Conservation (phyloP, 495 filamentous ascomycete genomes). For the Neurospora cerealis region DNA sequence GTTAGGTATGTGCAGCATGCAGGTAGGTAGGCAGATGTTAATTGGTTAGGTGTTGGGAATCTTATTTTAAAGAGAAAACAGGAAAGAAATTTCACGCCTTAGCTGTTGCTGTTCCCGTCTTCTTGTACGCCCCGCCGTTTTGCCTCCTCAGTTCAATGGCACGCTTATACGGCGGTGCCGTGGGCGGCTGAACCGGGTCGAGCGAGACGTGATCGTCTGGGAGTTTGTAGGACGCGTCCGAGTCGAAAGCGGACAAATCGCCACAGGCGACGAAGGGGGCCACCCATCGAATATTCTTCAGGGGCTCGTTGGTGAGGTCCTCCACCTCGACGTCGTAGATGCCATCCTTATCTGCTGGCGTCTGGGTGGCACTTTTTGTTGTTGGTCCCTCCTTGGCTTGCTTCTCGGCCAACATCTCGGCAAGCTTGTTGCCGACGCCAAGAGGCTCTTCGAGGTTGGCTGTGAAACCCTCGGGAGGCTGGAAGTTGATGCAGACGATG, state of each 20-base stretch:
- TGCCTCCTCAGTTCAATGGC: slow-evolving; percentile 77
- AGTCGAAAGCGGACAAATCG: slow-evolving; percentile 87
- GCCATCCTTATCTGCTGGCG: slow-evolving; percentile 39
- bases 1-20: too few species aligned
- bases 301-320: slow-evolving; percentile 28
- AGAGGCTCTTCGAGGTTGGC: slow-evolving; percentile 60
- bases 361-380: background rate
- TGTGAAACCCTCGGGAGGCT: slow-evolving; percentile 49
- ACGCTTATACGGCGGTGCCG: slow-evolving; percentile 85
- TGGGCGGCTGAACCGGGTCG: slow-evolving; percentile 92
- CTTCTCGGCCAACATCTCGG: slow-evolving; percentile 25
- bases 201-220: slow-evolving; percentile 65
- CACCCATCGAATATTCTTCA: slow-evolving; percentile 60
- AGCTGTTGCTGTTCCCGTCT: slow-evolving; percentile 34
- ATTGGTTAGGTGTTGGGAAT: background rate
- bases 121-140: slow-evolving; percentile 63
- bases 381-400: background rate
- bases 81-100: slow-evolving; percentile 10
- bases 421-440: slow-evolving; percentile 44
- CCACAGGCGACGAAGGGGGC: slow-evolving; percentile 93
- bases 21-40: background rate
- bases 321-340: slow-evolving; percentile 51
- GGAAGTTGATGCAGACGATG: slow-evolving; percentile 86
- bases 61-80: background rate
- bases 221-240: slow-evolving; percentile 84